These are phyloP conservation scores for Malania oleifera DNA, from an alignment of 164 flowering plant genomes.

Conservation along the genomic window DNA sequence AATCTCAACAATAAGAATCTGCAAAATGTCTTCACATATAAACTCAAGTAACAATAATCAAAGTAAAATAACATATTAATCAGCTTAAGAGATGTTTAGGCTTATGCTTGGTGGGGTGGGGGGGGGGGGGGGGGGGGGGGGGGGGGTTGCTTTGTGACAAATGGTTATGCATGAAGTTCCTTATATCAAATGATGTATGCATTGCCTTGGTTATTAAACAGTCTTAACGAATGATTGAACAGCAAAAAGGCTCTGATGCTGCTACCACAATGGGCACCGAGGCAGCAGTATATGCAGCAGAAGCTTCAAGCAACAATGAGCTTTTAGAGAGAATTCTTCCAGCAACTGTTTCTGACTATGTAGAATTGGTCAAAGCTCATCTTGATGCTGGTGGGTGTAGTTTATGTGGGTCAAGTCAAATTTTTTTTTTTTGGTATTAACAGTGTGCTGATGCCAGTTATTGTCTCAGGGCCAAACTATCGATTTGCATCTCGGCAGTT, in stretches of 20 bases:
- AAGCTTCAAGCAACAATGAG: slow-evolving; percentile 84
- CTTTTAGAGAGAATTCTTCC: slow-evolving; percentile 85
- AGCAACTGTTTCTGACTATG: slow-evolving; percentile 72
- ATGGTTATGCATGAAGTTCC: background rate
- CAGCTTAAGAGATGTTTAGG: too few relatives aligned
- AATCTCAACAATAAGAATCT: too few relatives aligned
- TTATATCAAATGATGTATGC: background rate
- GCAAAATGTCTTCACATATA: too few relatives aligned
- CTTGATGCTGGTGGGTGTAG: slow-evolving; percentile 64
- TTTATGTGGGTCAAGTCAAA: slow-evolving; percentile 1
- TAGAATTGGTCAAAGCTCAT: slow-evolving; percentile 77
- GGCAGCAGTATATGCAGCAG: slow-evolving; percentile 89
- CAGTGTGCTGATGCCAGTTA: slow-evolving; percentile 11
- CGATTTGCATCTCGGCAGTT: slow-evolving; percentile 84
- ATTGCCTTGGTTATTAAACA: background rate
- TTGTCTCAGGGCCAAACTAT: slow-evolving; percentile 63
- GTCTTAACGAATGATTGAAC: slow-evolving; percentile 11
- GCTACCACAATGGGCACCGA: slow-evolving; percentile 84
- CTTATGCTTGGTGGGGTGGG: too few relatives aligned
- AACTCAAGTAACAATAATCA: too few relatives aligned
- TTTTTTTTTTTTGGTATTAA: background rate
- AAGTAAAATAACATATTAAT: too few relatives aligned
- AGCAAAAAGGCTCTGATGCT: slow-evolving; percentile 94
- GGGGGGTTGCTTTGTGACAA: too few relatives aligned
- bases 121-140: too few relatives aligned